Evolutionary conservation across 352 stramenopile species (phyloP).

Genomic region (Phytophthora chlamydospora): DNA sequence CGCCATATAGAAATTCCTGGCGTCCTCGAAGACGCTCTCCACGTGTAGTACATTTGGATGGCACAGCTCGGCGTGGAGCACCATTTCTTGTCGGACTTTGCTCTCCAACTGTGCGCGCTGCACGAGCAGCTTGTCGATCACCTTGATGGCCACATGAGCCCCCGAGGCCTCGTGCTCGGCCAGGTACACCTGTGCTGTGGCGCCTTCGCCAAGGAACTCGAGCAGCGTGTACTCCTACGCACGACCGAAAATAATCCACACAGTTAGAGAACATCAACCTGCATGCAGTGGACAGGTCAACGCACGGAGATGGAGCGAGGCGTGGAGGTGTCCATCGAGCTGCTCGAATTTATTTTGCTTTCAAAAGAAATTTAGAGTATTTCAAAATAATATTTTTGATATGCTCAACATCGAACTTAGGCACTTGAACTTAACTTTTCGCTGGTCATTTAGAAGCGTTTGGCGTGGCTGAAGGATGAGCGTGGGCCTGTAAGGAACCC

Average conservation of each 20-base stretch:
- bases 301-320: constrained; percentile 31
- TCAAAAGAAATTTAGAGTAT: too few relatives aligned
- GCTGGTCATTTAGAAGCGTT: constrained; percentile 54
- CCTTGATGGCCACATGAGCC: constrained; percentile 72
- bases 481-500: constrained; percentile 61
- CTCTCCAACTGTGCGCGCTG: constrained; percentile 62
- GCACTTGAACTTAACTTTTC: too few relatives aligned
- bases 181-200: constrained; percentile 81
- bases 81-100: constrained; percentile 72
- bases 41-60: constrained; percentile 68
- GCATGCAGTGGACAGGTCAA: background rate
- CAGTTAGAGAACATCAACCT: constrained; percentile 11
- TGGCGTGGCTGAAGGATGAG: constrained; percentile 72
- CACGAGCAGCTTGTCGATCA: constrained; percentile 81
- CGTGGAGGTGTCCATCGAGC: background rate
- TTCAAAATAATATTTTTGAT: too few relatives aligned
- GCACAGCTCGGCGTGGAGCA: constrained; percentile 64
- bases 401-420: too few relatives aligned
- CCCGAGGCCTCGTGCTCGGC: constrained; percentile 49
- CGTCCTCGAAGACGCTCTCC: constrained; percentile 74
- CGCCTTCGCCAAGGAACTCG: constrained; percentile 78
- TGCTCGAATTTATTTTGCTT: too few relatives aligned
- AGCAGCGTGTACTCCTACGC: constrained; percentile 68
- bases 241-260: background rate
- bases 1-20: constrained; percentile 78